Evolutionary conservation across 768 basidiomycete species (phyloP).

Genomic region (Lentinula raphanica): DNA sequence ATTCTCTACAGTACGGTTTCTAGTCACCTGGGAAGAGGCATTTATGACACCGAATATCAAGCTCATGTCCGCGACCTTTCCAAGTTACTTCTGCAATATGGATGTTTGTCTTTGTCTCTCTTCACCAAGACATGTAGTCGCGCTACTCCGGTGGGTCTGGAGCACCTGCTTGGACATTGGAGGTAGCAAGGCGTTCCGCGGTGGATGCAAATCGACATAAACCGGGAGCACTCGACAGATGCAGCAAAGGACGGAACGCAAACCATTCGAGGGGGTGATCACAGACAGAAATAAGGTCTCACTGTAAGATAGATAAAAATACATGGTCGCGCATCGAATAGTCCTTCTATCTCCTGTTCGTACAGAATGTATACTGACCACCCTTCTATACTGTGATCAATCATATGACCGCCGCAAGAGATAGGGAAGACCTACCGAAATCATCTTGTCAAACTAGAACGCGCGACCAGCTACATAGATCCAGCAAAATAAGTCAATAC

Average conservation of each 20-base stretch:
- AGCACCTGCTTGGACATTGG: constrained; percentile 94
- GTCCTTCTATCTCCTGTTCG: too few relatives aligned
- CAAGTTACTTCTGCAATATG: constrained; percentile 65
- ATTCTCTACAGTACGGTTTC: constrained; percentile 64
- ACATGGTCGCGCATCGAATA: neutral
- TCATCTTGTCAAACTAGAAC: neutral
- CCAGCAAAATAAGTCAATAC: neutral
- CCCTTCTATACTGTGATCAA: neutral
- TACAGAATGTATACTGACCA: neutral
- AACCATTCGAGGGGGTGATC: neutral
- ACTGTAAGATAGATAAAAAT: neutral
- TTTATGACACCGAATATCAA: constrained; percentile 85
- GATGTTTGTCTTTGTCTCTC: constrained; percentile 64
- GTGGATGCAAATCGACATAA: neutral
- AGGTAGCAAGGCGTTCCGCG: constrained; percentile 35
- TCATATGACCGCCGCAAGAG: neutral
- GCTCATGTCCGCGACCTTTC: constrained; percentile 69
- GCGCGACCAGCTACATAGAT: neutral
- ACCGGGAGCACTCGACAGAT: neutral
- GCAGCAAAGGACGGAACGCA: neutral
- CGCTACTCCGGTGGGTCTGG: constrained; percentile 93
- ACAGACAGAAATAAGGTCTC: neutral
- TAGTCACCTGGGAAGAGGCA: constrained; percentile 94
- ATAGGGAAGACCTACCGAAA: neutral
- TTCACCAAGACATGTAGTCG: constrained; percentile 97